Evolutionary conservation across 257 asterid genomes (phyloP).

Genomic region (Solanum dulcamara): DNA sequence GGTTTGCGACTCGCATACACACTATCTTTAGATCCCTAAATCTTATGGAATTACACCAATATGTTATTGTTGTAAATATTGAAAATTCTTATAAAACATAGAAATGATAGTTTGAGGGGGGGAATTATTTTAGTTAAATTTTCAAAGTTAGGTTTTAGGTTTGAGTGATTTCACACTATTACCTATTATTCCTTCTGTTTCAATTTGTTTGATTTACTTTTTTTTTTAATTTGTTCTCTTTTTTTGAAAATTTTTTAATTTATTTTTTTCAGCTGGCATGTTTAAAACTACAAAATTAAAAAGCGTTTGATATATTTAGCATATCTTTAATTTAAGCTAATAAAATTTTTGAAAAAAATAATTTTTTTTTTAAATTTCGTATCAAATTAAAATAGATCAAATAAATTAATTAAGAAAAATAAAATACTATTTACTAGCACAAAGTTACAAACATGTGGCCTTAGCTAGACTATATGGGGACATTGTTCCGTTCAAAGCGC

Average conservation of each 20-base stretch:
- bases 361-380: accelerated
- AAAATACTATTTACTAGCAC: no score
- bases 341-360: background rate
- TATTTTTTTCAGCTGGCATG: background rate
- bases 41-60: no score
- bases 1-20: background rate
- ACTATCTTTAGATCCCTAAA: no score
- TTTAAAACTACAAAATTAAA: background rate
- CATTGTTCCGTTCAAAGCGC: conserved; percentile 26
- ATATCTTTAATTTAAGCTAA: background rate
- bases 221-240: background rate
- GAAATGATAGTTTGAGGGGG: background rate
- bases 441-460: background rate
- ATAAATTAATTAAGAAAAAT: no score
- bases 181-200: background rate
- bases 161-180: background rate
- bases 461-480: background rate
- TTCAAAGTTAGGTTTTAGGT: background rate
- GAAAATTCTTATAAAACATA: no score
- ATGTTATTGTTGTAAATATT: background rate
- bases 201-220: background rate
- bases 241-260: background rate
- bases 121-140: background rate
- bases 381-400: background rate
- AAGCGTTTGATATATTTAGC: no score